Evolutionary conservation across 345 rosid genomes (phyloP).

Genomic region (Alliaria petiolata): DNA sequence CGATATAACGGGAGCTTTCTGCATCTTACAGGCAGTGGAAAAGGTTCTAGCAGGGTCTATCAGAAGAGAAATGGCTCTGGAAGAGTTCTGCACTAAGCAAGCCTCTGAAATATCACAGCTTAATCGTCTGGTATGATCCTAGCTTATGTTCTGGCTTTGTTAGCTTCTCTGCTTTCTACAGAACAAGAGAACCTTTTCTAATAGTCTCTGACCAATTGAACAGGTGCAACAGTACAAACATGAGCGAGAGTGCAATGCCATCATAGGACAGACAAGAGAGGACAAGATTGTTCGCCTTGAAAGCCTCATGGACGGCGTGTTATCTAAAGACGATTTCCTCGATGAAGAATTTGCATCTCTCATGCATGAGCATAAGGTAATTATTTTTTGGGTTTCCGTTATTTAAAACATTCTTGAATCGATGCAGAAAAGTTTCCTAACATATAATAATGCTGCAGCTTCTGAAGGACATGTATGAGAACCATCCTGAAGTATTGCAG

Average conservation of each 20-base stretch:
- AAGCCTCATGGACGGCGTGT: constrained; percentile 95
- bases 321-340: constrained; percentile 80
- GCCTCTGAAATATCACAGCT: constrained; percentile 84
- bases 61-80: constrained; percentile 97
- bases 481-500: constrained; percentile 81
- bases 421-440: constrained; percentile 15
- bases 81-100: constrained; percentile 89
- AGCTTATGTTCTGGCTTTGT: constrained; percentile 5
- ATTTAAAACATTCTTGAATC: not conserved
- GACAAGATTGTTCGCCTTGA: constrained; percentile 92
- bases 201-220: constrained; percentile 11
- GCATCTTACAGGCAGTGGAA: constrained; percentile 72
- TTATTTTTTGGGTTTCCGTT: not conserved
- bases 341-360: constrained; percentile 82
- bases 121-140: constrained; percentile 76
- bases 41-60: constrained; percentile 95
- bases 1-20: constrained; percentile 9
- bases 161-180: constrained; percentile 1
- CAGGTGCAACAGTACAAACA: constrained; percentile 99
- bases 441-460: constrained; percentile 48
- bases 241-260: constrained; percentile 94
- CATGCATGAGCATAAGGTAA: constrained; percentile 74
- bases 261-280: constrained; percentile 86
- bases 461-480: constrained; percentile 84
- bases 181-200: not conserved